Conservation (phyloP, 148 eudicot species). For the Linanthus parryae region DNA sequence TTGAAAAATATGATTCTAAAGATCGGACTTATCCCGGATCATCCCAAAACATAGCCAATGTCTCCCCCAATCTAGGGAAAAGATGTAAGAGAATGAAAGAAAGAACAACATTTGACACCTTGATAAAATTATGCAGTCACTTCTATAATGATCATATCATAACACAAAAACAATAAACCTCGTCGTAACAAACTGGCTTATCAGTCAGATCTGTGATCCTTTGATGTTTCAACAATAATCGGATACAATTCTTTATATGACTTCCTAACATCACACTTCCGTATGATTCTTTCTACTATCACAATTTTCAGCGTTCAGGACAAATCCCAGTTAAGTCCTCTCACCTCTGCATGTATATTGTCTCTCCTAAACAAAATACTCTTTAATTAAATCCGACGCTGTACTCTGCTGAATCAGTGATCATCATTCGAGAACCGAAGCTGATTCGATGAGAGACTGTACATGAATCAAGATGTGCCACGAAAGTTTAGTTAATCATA, state of each 20-base stretch:
- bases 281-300: neutral
- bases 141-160: too few species aligned
- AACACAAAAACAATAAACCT: neutral
- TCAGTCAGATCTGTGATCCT: slow-evolving; percentile 2
- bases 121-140: too few species aligned
- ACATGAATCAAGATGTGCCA: too few species aligned
- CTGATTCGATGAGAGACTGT: neutral
- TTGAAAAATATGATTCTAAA: too few species aligned
- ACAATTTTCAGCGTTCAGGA: neutral
- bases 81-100: too few species aligned
- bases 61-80: too few species aligned
- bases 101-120: too few species aligned
- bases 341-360: neutral
- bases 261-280: neutral
- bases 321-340: slow-evolving; percentile 4
- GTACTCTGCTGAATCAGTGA: neutral
- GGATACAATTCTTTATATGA: slow-evolving; percentile 1
- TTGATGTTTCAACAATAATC: slow-evolving; percentile 7
- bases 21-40: too few species aligned
- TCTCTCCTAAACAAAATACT: slow-evolving; percentile 1
- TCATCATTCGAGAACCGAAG: neutral
- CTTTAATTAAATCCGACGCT: neutral
- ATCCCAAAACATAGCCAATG: too few species aligned
- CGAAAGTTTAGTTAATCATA: slow-evolving; percentile 14
- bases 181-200: neutral